Evolutionary conservation across 805 yeast species (phyloP), one percentile per base, ranked within the genome.

Genomic region (Torulaspora gathmanii): DNA sequence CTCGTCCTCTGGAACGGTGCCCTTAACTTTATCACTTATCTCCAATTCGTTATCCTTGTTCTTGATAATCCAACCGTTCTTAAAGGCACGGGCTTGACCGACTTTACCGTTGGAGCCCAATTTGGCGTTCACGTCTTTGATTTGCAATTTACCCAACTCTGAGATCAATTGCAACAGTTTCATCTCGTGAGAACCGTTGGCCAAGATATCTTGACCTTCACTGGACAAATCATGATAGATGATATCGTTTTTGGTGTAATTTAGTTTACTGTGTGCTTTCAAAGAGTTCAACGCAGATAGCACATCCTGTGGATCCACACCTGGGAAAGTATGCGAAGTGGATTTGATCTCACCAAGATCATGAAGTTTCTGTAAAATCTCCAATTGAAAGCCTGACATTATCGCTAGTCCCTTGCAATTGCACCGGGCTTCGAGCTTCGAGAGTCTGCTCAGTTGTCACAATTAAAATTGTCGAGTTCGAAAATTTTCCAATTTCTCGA

Each of bases 31-130:
- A 1, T 64, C 70, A 41, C 62, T 78, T 23, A 86, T 64, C 40
- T 86, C 78, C 56, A 91, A 76, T 50, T 62, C 68, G 59, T 75
- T 80, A 56, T 86, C 95, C 46, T 91, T 95, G 47, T 83, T 86
- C 66, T 95, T 93, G 52, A 78, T 71, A 58, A 93, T 82, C 99
- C 99, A 93, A 33, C 95, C 95, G 67, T 90, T 90, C 69, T 89
- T 91, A 78, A 93, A 95, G 13, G 98, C 99, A 60, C 90, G 82
- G 56, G 95, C 95, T 71, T 93, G 99, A 52, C 99, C 99, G 53
- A 91, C 76, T 57, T 83, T 82, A 51, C 97, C 98, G 48, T 80
- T 80, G 42, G 80, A 71, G 45, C 97, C 97, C 69, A 91, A 72
- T 53, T 83, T 77, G 45, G 80, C 64, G 40, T 70, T 70, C 43